Evolutionary conservation across 2,329 filamentous ascomycete genomes (phyloP), one percentile per base, ranked within the genome.

Genomic region (Aspergillus pseudonomiae): DNA sequence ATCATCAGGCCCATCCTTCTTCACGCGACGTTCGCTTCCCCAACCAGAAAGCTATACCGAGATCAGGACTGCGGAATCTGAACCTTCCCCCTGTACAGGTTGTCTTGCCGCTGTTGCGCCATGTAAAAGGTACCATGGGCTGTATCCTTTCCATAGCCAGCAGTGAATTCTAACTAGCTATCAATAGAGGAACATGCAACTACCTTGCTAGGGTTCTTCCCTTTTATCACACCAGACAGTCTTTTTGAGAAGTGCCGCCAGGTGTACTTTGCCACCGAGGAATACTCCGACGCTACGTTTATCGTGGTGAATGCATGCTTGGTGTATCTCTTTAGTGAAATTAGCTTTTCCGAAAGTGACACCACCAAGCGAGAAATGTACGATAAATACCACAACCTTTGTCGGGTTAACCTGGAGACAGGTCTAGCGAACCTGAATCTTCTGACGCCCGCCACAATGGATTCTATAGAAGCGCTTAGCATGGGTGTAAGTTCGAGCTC

Each of bases 401-500:
- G 82, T 65, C 77, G 75, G 34, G 67, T 73, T 19, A 84, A 84
- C 56, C 69, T 84, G 21, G 80, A 84, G 64, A 76, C 74, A 1
- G 79, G 79, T 3, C 72, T 83, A 41, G 76, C 77, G 24, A 77
- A 84, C 67, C 77, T 89, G 61, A 84, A 84, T 14, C 76, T 90
- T 28, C 81, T 89, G 66, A 77, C 88, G 69, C 84, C 86, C 1
- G 80, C 85, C 28, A 85, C 79, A 34, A 74, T 81, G 43, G 82
- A 85, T 77, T 88, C 84, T 50, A 81, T 89, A 26, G 82, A 88
- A 65, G 85, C 87, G 11, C 77, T 90, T 3, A 70, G 85, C n/a
- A 75, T 89, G 9, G 87, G 84, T 0, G 87, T 88, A 74, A 69
- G 82, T 75, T 28, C 3, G 6, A 12, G 11, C 12, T 16, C 19